phyloP scores from a whole-genome alignment of 1,139 yeast genomes.

The Suhomyces ambrosiae region DNA sequence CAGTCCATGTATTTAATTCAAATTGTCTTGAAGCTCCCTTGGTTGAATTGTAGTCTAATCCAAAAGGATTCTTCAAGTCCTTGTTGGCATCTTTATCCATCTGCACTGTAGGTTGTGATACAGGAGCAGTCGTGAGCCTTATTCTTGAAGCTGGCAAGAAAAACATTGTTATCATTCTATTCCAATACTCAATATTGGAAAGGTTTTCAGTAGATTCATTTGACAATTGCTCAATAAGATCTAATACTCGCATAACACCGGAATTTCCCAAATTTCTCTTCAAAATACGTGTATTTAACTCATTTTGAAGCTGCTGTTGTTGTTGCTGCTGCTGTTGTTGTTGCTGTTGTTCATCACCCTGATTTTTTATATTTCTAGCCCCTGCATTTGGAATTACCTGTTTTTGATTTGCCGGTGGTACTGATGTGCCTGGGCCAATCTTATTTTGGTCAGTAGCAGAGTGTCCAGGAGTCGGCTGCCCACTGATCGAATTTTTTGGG shows the following conservation, averaged over 20 bases:
- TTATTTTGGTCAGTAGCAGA: slow-evolving; percentile 4
- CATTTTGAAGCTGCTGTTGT: slow-evolving; percentile 33
- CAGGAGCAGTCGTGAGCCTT: slow-evolving; percentile 28
- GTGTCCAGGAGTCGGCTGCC: slow-evolving; percentile 4
- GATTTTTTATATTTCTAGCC: not conserved
- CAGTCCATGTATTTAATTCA: slow-evolving; percentile 63
- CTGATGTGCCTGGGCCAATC: slow-evolving; percentile 3
- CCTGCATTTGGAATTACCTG: slow-evolving; percentile 3
- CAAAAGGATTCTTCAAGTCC: slow-evolving; percentile 10
- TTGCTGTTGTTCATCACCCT: slow-evolving; percentile 5
- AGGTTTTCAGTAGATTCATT: slow-evolving; percentile 36
- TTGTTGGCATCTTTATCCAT: slow-evolving; percentile 9
- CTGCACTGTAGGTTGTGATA: slow-evolving; percentile 4
- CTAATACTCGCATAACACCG: slow-evolving; percentile 44
- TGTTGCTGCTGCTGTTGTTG: slow-evolving; percentile 10
- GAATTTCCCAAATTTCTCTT: slow-evolving; percentile 49
- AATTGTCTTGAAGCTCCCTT: slow-evolving; percentile 46
- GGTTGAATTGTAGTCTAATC: slow-evolving; percentile 12
- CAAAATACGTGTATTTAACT: slow-evolving; percentile 38
- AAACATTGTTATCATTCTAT: slow-evolving; percentile 36
- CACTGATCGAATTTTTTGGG: not conserved
- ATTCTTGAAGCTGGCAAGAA: slow-evolving; percentile 35
- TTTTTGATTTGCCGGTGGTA: slow-evolving; percentile 10
- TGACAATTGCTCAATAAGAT: slow-evolving; percentile 40
- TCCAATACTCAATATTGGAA: slow-evolving; percentile 41